Conservation (phyloP, 805 yeast species). For the Suhomyces tanzawaensis region DNA sequence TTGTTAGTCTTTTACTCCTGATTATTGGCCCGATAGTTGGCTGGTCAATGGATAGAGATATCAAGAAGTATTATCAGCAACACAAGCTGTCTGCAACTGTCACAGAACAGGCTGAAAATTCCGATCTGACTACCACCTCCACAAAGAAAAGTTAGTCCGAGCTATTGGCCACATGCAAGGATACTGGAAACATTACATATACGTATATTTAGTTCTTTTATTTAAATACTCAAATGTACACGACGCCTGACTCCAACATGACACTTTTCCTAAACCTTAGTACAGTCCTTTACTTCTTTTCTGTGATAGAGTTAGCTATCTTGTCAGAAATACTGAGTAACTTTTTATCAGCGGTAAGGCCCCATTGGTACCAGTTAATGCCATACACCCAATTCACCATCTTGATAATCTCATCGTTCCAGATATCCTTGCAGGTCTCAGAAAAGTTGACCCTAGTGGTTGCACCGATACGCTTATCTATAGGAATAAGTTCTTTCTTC, state of each 20-base stretch:
- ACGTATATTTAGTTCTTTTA: too few species aligned
- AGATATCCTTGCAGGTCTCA: slow-evolving; percentile 71
- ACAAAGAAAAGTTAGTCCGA: too few species aligned
- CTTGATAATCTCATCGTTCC: slow-evolving; percentile 71
- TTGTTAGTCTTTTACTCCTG: slow-evolving; percentile 36
- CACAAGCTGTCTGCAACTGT: too few species aligned
- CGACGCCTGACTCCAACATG: too few species aligned
- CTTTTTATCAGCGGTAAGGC: slow-evolving; percentile 34
- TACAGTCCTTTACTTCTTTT: slow-evolving; percentile 3
- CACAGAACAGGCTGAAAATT: too few species aligned
- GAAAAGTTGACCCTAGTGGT: slow-evolving; percentile 37
- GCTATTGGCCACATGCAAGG: too few species aligned
- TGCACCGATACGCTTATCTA: slow-evolving; percentile 25
- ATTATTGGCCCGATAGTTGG: slow-evolving; percentile 55
- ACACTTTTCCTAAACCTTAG: too few species aligned
- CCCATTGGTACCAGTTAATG: slow-evolving; percentile 47
- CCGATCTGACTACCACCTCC: too few species aligned
- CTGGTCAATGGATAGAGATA: slow-evolving; percentile 50
- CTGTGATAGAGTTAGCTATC: slow-evolving; percentile 10
- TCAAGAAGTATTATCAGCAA: slow-evolving; percentile 46
- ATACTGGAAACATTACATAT: too few species aligned
- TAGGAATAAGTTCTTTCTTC: slow-evolving; percentile 42
- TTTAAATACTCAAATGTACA: too few species aligned
- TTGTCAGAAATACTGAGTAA: slow-evolving; percentile 28
- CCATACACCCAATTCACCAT: slow-evolving; percentile 64